These are phyloP conservation scores for Podospora pseudocomata DNA, from an alignment of 495 filamentous ascomycete species.

Conservation along the genomic window DNA sequence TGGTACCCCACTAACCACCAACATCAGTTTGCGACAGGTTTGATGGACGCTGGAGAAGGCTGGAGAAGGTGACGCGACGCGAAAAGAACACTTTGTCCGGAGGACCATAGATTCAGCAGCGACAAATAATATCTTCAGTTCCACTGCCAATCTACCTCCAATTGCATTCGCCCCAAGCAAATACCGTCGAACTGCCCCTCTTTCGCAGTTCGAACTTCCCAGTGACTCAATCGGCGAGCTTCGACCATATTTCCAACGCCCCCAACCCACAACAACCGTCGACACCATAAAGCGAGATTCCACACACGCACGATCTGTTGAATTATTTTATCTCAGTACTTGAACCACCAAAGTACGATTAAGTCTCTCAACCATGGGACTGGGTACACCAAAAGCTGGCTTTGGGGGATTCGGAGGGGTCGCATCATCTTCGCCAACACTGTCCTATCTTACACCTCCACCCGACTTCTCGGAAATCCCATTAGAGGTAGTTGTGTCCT, in stretches of 20 bases:
- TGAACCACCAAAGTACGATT: not conserved
- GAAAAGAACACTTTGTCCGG: not conserved
- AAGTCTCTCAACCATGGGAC: not conserved
- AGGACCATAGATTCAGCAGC: not conserved
- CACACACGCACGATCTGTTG: not conserved
- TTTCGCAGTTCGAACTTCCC: not conserved
- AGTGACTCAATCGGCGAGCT: conserved; percentile 7
- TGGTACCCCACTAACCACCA: conserved; percentile 9
- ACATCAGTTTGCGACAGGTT: not conserved
- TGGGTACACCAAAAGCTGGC: conserved; percentile 7
- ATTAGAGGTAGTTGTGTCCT: conserved; percentile 77
- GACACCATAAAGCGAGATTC: not conserved
- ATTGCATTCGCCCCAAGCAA: not conserved
- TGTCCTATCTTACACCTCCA: conserved; percentile 85
- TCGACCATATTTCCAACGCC: not conserved
- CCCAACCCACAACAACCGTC: not conserved
- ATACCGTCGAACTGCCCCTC: not conserved
- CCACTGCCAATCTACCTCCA: not conserved
- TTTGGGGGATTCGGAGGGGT: conserved; percentile 48
- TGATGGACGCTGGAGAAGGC: not conserved
- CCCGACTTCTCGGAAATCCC: conserved; percentile 75
- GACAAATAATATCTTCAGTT: not conserved
- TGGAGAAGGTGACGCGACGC: not conserved
- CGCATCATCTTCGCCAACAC: conserved; percentile 39
- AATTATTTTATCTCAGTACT: not conserved